Evolutionary conservation across 1,284 basidiomycete genomes (phyloP), one percentile per base, ranked within the genome.

Genomic region (Fistulinella cinereoalba): DNA sequence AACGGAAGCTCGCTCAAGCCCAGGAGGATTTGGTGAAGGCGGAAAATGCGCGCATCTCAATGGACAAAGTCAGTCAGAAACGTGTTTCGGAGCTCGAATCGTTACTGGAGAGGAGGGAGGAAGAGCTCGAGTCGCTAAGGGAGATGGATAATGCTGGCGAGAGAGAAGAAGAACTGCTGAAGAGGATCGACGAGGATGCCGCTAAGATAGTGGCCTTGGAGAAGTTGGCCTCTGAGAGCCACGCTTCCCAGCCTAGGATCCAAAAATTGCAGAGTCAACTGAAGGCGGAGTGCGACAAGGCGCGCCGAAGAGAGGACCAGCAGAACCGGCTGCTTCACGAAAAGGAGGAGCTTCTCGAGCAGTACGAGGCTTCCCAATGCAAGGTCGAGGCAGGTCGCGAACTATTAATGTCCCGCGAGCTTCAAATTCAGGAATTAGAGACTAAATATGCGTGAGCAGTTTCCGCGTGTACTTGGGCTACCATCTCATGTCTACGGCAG

Each of bases 101-200:
- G 3, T 56, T 60, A n/a, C 51, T 83, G 49, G 75, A 79, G 43
- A 74, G 76, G 50, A 75, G 74, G 53, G 75, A 80, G 29, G 80
- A 80, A 27, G 82, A 85, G 49, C 54, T 86, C n/a, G 64, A 64
- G 11, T 72, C 69, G 34, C 45, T 79, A 33, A 70, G 59, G 53
- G 68, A 61, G 32, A 65, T 69, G 47, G 65, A 64, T 32, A 49
- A 63, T 23, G 60, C 62, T 15, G 66, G 76, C 33, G 62, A 72
- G 53, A 55, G 73, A 41, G 83, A 85, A 57, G 72, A 74, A 28
- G 79, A 81, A 50, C 56, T 84, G 29, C 51, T 83, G 53, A 68
- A 70, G 55, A 70, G 83, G 51, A 80, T 85, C 28, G 83, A 85
- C 37, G 81, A 82, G 57, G 83, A 85, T 48, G 78, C 79, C 36